Evolutionary conservation across 163 green algal genomes (phyloP).

Genomic region (Scenedesmus sp.): DNA sequence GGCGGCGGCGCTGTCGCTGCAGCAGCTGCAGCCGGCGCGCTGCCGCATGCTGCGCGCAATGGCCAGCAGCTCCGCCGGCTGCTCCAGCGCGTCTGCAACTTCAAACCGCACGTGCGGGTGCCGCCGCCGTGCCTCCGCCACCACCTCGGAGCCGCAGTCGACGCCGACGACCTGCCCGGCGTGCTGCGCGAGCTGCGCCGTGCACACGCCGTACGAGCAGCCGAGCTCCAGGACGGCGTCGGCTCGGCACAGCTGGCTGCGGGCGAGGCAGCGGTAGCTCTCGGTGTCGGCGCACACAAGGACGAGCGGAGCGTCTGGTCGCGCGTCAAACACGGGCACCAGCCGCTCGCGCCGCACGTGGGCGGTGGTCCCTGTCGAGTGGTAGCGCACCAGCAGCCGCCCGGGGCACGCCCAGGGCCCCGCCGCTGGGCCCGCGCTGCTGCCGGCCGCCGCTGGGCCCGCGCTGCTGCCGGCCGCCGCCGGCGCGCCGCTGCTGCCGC

Average conservation of each 20-base stretch:
- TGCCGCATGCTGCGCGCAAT: background rate
- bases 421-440: too few species aligned
- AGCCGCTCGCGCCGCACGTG: slow-evolving; percentile 37
- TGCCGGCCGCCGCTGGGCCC: too few species aligned
- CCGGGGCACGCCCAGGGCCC: too few species aligned
- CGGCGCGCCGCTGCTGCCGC: too few species aligned
- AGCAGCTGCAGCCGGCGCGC: background rate
- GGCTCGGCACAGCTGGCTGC: slow-evolving; percentile 30
- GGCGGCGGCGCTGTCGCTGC: background rate
- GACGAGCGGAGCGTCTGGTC: background rate
- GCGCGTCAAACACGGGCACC: slow-evolving; percentile 19
- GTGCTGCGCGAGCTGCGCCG: slow-evolving; percentile 44
- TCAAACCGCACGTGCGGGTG: slow-evolving; percentile 37
- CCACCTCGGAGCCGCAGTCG: slow-evolving; percentile 32
- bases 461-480: too few species aligned
- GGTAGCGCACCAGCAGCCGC: too few species aligned
- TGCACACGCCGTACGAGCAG: slow-evolving; percentile 49
- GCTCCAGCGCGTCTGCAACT: slow-evolving; percentile 24
- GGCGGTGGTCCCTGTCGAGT: background rate
- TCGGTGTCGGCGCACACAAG: slow-evolving; percentile 32
- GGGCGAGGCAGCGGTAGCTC: slow-evolving; percentile 29
- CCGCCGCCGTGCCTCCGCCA: slow-evolving; percentile 9
- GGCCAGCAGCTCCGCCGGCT: slow-evolving; percentile 7
- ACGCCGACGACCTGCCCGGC: slow-evolving; percentile 37
- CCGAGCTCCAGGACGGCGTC: slow-evolving; percentile 49